Conservation (phyloP, 805 yeast genomes). For the Nakazawaea wickerhamii region DNA sequence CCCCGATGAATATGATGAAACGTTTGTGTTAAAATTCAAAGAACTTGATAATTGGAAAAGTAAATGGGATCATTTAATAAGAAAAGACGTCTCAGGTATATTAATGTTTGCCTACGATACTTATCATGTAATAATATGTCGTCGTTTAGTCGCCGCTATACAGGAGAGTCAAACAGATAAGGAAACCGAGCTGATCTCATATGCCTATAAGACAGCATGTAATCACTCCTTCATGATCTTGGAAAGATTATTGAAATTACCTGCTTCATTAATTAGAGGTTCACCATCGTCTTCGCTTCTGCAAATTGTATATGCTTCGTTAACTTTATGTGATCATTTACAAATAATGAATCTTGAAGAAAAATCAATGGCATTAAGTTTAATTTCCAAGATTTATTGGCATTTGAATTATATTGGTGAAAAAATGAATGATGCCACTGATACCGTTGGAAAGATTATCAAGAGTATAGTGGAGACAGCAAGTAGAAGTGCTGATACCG, state of each 20-base stretch:
- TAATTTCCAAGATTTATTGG: slow-evolving; percentile 53
- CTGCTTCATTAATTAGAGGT: slow-evolving; percentile 44
- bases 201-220: slow-evolving; percentile 34
- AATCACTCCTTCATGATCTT: slow-evolving; percentile 40
- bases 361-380: slow-evolving; percentile 35
- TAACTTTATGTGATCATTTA: slow-evolving; percentile 45
- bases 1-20: background rate
- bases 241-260: slow-evolving; percentile 37
- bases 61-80: slow-evolving; percentile 39
- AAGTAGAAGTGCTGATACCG: slow-evolving; percentile 18
- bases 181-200: slow-evolving; percentile 1
- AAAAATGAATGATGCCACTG: slow-evolving; percentile 52
- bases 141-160: slow-evolving; percentile 26
- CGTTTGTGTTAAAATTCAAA: slow-evolving; percentile 20
- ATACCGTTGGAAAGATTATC: slow-evolving; percentile 51
- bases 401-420: slow-evolving; percentile 53
- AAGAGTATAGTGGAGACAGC: slow-evolving; percentile 44
- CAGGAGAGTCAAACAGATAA: slow-evolving; percentile 1
- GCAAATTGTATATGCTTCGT: slow-evolving; percentile 50
- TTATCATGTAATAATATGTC: slow-evolving; percentile 36
- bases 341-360: slow-evolving; percentile 33
- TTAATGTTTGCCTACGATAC: slow-evolving; percentile 43
- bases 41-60: slow-evolving; percentile 41
- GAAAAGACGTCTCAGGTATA: slow-evolving; percentile 44
- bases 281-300: slow-evolving; percentile 48